phyloP scores from a whole-genome alignment of 2,329 filamentous ascomycete genomes.

The Microdochium paspali region DNA sequence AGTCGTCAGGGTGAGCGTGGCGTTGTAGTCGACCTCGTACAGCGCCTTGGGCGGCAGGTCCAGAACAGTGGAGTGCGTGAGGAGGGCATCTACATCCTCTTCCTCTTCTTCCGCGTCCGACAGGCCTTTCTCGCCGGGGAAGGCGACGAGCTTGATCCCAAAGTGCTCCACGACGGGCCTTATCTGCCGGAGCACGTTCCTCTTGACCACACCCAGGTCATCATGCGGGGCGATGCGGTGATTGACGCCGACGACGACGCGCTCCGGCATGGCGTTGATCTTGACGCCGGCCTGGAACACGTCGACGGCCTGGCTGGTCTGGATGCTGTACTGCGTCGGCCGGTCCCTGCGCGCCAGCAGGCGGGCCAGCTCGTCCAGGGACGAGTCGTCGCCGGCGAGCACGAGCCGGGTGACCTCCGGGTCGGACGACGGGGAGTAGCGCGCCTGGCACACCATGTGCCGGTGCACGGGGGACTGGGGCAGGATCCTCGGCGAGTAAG shows the following conservation, averaged over 20 bases:
- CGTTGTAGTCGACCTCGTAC: slow-evolving; percentile 21
- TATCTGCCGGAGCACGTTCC: slow-evolving; percentile 35
- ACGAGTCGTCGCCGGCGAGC: slow-evolving; percentile 3
- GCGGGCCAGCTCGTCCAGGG: slow-evolving; percentile 16
- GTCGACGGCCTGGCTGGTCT: slow-evolving; percentile 47
- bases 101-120: not conserved
- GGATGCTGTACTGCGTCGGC: slow-evolving; percentile 40
- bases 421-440: slow-evolving; percentile 19
- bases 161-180: slow-evolving; percentile 35
- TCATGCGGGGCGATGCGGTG: slow-evolving; percentile 48
- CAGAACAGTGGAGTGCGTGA: too few species aligned
- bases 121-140: slow-evolving; percentile 29
- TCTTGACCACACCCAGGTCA: slow-evolving; percentile 31
- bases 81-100: not conserved
- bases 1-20: slow-evolving; percentile 24
- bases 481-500: slow-evolving; percentile 20
- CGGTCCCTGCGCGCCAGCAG: slow-evolving; percentile 21
- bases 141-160: slow-evolving; percentile 35
- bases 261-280: slow-evolving; percentile 48
- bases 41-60: not conserved
- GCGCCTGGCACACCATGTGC: slow-evolving; percentile 23
- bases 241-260: slow-evolving; percentile 40
- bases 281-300: slow-evolving; percentile 45
- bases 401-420: slow-evolving; percentile 6
- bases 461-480: slow-evolving; percentile 22